These are phyloP conservation scores for Irpex lacteus DNA, from an alignment of 1,284 basidiomycete genomes.

Conservation along the genomic window DNA sequence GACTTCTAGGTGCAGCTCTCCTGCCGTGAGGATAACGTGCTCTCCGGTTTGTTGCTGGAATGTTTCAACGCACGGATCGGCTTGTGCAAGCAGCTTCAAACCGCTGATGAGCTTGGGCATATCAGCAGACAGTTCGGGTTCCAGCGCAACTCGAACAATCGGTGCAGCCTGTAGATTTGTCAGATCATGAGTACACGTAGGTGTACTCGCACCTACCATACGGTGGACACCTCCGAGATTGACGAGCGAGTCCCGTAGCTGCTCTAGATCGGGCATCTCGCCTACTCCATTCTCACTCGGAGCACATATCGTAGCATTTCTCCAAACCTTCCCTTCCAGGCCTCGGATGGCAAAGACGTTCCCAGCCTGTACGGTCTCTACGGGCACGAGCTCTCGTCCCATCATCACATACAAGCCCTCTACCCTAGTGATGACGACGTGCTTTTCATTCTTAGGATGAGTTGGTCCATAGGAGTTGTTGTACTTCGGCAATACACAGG, in stretches of 20 bases:
- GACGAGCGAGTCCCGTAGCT: slow-evolving; percentile 57
- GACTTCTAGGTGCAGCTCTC: slow-evolving; percentile 95
- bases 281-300: slow-evolving; percentile 45
- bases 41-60: slow-evolving; percentile 98
- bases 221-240: slow-evolving; percentile 82
- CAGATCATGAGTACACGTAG: not conserved
- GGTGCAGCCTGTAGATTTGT: slow-evolving; percentile 62
- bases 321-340: slow-evolving; percentile 85
- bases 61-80: slow-evolving; percentile 97
- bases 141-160: slow-evolving; percentile 94
- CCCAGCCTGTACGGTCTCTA: slow-evolving; percentile 86
- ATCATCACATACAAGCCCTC: slow-evolving; percentile 95
- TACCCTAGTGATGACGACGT: slow-evolving; percentile 63
- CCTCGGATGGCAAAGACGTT: slow-evolving; percentile 95
- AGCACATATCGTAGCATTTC: slow-evolving; percentile 89
- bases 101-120: slow-evolving; percentile 91
- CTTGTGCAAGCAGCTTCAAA: slow-evolving; percentile 87
- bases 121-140: slow-evolving; percentile 87
- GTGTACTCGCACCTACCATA: slow-evolving; percentile 46
- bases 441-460: slow-evolving; percentile 71
- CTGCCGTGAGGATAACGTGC: slow-evolving; percentile 95
- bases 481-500: slow-evolving; percentile 90
- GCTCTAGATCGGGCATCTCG: slow-evolving; percentile 32
- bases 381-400: slow-evolving; percentile 89
- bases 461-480: slow-evolving; percentile 61